phyloP scores from a whole-genome alignment of 2,329 filamentous ascomycete genomes.

The Xylariomycetidae sp. region DNA sequence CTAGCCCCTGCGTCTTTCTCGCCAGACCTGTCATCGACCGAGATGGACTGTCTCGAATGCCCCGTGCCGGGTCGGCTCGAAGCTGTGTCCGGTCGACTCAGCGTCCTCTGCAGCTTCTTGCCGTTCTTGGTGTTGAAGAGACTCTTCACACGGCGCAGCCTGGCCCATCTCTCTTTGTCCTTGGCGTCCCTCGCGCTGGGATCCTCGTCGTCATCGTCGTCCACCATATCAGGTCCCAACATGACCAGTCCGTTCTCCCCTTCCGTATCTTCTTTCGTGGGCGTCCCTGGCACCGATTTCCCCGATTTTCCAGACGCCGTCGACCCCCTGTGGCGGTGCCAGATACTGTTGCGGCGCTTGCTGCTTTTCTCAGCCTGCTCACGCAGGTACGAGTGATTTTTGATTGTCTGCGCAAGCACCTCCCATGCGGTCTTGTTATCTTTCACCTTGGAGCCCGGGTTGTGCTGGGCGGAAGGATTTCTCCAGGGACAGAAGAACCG shows the following conservation, averaged over 20 bases:
- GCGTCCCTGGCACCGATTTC: conserved; percentile 22
- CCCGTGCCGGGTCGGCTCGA: conserved; percentile 19
- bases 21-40: too few species aligned
- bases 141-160: conserved; percentile 64
- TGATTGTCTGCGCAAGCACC: conserved; percentile 46
- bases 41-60: conserved; percentile 17
- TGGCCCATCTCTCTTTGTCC: conserved; percentile 69
- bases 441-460: conserved; percentile 32
- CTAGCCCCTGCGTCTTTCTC: too few species aligned
- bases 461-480: conserved; percentile 56
- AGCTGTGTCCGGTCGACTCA: conserved; percentile 36
- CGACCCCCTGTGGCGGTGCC: conserved; percentile 21
- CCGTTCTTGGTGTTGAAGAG: conserved; percentile 60
- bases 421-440: conserved; percentile 47
- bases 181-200: conserved; percentile 46
- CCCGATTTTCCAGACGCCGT: too few species aligned
- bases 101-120: conserved; percentile 42
- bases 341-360: conserved; percentile 25
- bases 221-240: conserved; percentile 20
- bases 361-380: conserved; percentile 22
- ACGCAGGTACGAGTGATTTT: conserved; percentile 52
- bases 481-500: conserved; percentile 82
- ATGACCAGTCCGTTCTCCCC: conserved; percentile 12
- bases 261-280: conserved; percentile 12
- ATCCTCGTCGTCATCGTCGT: conserved; percentile 42